Base-by-base conservation (phyloP, 2,329 filamentous ascomycete species). In the Paecilomyces formosus region DNA sequence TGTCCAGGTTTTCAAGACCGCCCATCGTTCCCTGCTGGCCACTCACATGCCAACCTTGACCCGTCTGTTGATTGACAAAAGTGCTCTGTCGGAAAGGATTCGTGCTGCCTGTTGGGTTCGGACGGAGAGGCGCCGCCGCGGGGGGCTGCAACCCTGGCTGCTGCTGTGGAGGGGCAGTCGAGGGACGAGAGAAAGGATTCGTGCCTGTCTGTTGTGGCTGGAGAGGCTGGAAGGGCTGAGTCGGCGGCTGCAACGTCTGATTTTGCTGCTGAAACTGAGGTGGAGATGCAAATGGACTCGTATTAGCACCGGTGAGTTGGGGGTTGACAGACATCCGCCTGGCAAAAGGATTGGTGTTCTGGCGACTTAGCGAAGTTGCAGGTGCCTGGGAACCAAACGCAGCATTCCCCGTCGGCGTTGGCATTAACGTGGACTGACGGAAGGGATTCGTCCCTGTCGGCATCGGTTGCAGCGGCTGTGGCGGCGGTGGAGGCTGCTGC, bases 71-170 rank as follows among this genome's bases (percentile, higher is more conserved):
- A 69, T 96, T 94, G 56, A 96, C 87, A 72, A 97, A 96, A 3
- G 88, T 86, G 53, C 89, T 90, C 70, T 97, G 92, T 15, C 94
- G 85, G 82, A 97, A 97, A 0, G 94, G 94, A 68, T 99, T 99
- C 1, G 92, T 97, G 68, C 85, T 91, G 8, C 92, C 92, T 0
- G 92, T 97, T 1, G 88, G 83, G 68, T 93, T 91, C 1, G 91
- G 85, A 56, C 82, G 82, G 4, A 94, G 76, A 54, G 81, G 71
- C n/a, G 73, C 72, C 2, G 72, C 68, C 12, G 70, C 62, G 7
- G 76, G 62, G 24, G 74, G 72, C 18, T 75, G 70, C 13, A 76
- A 55, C 6, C 66, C 67, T 54, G 67, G 67, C 45, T 68, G 66
- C 53, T 75, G 69, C 51, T 72, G 68, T 55, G 69, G 67, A 13